Evolutionary conservation across 2,329 filamentous ascomycete genomes (phyloP).

Genomic region (Alternaria consortialis): DNA sequence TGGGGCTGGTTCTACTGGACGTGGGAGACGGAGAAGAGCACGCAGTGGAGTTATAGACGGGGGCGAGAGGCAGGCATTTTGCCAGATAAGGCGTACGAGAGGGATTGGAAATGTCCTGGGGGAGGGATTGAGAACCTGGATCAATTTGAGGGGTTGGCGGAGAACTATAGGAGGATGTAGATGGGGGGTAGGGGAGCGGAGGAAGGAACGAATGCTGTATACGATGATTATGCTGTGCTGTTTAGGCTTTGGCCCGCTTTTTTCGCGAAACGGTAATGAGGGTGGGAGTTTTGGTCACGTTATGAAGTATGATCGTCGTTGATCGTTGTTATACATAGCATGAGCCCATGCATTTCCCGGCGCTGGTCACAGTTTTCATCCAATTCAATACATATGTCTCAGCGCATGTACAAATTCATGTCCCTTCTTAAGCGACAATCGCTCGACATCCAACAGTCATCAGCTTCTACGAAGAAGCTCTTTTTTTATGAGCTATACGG

Average conservation of each 20-base stretch:
- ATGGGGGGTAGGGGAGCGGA: not conserved
- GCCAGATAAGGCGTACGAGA: slow-evolving; percentile 62
- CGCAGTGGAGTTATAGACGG: slow-evolving; percentile 92
- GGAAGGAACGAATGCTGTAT: not conserved
- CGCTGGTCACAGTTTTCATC: not conserved
- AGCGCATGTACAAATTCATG: not conserved
- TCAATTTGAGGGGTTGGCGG: slow-evolving; percentile 55
- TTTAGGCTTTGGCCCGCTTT: not conserved
- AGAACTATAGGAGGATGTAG: slow-evolving; percentile 50
- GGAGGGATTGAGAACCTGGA: slow-evolving; percentile 44
- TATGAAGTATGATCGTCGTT: not conserved
- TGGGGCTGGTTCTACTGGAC: slow-evolving; percentile 99
- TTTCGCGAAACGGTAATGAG: not conserved
- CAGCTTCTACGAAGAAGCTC: not conserved
- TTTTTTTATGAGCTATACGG: too few relatives aligned
- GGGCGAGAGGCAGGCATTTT: slow-evolving; percentile 81
- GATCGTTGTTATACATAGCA: not conserved
- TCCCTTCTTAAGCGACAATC: too few relatives aligned
- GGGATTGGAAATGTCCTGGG: slow-evolving; percentile 54
- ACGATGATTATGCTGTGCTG: not conserved
- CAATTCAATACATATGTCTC: not conserved
- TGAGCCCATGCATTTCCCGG: not conserved
- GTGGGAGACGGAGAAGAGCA: slow-evolving; percentile 86
- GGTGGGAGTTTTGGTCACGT: not conserved
- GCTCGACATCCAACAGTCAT: not conserved